A percentile compares a stretch with the other conserved stretches of the same genome.
phyloP scores from a whole-genome alignment of 306 rosid genomes.

The Echinosophora koreensis region DNA sequence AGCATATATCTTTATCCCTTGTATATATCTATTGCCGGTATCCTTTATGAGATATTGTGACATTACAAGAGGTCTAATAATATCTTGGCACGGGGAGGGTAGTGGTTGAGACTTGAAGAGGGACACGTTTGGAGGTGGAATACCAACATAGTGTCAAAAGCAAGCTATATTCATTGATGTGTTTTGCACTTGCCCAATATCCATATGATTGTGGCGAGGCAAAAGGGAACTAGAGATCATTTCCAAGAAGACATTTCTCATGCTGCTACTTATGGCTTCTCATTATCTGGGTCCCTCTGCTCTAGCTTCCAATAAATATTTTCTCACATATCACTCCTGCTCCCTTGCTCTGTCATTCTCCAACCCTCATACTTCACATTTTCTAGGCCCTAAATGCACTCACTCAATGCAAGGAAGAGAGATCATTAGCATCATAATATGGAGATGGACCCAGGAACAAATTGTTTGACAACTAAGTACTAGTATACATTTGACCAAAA shows the following conservation, averaged over 20 bases:
- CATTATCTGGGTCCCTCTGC: constrained; percentile 43
- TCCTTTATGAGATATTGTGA: constrained; percentile 3
- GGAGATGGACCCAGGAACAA: constrained; percentile 39
- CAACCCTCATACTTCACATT: background rate
- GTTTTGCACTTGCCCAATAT: constrained; percentile 30
- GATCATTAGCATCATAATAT: constrained; percentile 36
- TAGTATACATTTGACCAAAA: background rate
- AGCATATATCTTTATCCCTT: too few species aligned
- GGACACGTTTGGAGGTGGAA: constrained; percentile 11
- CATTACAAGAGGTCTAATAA: background rate
- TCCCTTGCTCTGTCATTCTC: constrained; percentile 4
- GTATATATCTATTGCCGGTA: background rate
- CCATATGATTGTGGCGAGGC: constrained; percentile 42
- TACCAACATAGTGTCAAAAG: constrained; percentile 12
- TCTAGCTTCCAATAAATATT: constrained; percentile 39
- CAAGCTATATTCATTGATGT: constrained; percentile 20
- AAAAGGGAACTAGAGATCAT: constrained; percentile 41
- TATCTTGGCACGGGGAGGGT: background rate
- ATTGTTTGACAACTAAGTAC: constrained; percentile 24
- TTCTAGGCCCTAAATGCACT: constrained; percentile 28
- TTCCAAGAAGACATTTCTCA: constrained; percentile 35
- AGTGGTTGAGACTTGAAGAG: background rate
- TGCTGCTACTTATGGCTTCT: constrained; percentile 40
- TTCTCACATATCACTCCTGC: constrained; percentile 10
- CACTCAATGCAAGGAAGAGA: constrained; percentile 23